Evolutionary conservation across 305 asterid genomes (phyloP).

Genomic region (Andrographis paniculata): DNA sequence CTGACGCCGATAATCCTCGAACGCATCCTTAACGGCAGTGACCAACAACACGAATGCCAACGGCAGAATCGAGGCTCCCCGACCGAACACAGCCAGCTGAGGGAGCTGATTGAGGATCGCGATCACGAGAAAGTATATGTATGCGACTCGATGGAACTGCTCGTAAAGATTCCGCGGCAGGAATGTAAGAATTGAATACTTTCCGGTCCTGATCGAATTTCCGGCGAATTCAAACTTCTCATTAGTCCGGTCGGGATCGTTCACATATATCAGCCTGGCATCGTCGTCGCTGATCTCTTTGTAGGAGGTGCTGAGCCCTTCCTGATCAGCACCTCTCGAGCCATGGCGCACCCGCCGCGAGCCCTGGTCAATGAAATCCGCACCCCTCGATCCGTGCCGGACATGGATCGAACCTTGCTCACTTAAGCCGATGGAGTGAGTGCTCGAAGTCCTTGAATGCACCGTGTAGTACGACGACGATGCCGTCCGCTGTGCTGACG

Average conservation of each 20-base stretch:
- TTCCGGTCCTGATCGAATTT: slow-evolving; percentile 53
- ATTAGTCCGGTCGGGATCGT: slow-evolving; percentile 52
- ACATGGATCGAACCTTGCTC: slow-evolving; percentile 42
- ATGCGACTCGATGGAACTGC: slow-evolving; percentile 82
- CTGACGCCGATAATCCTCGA: slow-evolving; percentile 66
- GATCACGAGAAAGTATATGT: slow-evolving; percentile 63
- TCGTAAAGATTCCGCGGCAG: slow-evolving; percentile 67
- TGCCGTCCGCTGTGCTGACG: slow-evolving; percentile 38
- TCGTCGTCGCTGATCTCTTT: slow-evolving; percentile 62
- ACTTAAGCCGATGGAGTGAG: slow-evolving; percentile 46
- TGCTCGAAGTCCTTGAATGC: slow-evolving; percentile 42
- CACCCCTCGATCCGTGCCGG: slow-evolving; percentile 50
- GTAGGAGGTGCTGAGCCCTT: slow-evolving; percentile 46
- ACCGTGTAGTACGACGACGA: slow-evolving; percentile 29
- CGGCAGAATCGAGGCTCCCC: slow-evolving; percentile 63
- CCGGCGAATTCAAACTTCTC: slow-evolving; percentile 47
- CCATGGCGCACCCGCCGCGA: slow-evolving; percentile 44
- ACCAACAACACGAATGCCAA: slow-evolving; percentile 61
- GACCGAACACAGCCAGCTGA: slow-evolving; percentile 73
- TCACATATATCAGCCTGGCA: slow-evolving; percentile 48
- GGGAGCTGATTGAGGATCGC: slow-evolving; percentile 80
- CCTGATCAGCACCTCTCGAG: slow-evolving; percentile 49
- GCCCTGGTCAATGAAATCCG: slow-evolving; percentile 53
- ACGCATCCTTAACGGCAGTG: slow-evolving; percentile 68
- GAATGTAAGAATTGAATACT: slow-evolving; percentile 59